A percentile compares a stretch with the other conserved stretches of the same genome.
Evolutionary conservation across 1,139 yeast species (phyloP).

Genomic region (Candida mesenterica): DNA sequence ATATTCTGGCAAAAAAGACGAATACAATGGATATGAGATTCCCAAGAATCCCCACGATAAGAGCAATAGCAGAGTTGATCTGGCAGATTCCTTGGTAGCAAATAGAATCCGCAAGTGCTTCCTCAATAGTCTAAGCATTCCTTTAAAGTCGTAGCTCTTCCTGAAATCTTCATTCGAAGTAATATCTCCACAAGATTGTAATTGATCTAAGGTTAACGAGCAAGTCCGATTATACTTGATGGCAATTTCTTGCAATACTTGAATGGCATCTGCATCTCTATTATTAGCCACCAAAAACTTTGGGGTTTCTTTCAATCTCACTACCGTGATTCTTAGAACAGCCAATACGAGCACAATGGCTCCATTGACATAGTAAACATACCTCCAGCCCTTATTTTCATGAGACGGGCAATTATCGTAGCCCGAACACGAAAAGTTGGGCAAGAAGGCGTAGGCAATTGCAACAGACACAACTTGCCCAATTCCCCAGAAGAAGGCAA

Average conservation of each 20-base stretch:
- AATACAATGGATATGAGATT: conserved; percentile 32
- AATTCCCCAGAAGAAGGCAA: conserved; percentile 37
- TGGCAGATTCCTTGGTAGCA: conserved; percentile 20
- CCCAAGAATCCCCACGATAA: conserved; percentile 34
- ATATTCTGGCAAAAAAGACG: conserved; percentile 34
- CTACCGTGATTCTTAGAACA: conserved; percentile 28
- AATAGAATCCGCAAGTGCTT: conserved; percentile 28
- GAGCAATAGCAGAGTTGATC: conserved; percentile 26
- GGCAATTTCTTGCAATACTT: conserved; percentile 26
- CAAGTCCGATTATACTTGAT: conserved; percentile 26
- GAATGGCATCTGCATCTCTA: conserved; percentile 34
- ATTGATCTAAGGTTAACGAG: conserved; percentile 28
- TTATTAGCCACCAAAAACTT: conserved; percentile 33
- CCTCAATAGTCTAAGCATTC: conserved; percentile 18
- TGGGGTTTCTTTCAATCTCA: conserved; percentile 33
- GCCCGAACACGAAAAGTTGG: conserved; percentile 25
- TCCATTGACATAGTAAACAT: conserved; percentile 33
- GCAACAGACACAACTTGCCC: conserved; percentile 33
- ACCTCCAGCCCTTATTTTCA: conserved; percentile 35
- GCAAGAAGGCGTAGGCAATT: conserved; percentile 33
- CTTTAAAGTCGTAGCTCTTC: conserved; percentile 3
- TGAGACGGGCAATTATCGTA: conserved; percentile 30
- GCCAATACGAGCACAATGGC: conserved; percentile 29
- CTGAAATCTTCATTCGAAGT: conserved; percentile 17
- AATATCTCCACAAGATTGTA: conserved; percentile 26